phyloP scores from a whole-genome alignment of 257 asterid genomes.

The Nicotiana obtusifolia region DNA sequence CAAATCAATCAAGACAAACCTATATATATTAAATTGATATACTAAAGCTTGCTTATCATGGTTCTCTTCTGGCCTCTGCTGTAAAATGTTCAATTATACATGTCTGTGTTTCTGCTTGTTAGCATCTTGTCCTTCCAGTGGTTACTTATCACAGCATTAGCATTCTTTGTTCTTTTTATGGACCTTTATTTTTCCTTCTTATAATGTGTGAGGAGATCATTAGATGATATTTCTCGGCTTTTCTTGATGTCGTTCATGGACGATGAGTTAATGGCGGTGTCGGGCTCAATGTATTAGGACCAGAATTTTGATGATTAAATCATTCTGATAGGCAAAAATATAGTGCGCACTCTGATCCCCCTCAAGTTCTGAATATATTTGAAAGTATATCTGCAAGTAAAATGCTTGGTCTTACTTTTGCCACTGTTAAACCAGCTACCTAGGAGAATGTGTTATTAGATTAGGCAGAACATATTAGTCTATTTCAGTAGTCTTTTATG shows the following conservation, averaged over 20 bases:
- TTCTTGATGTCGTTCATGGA: neutral
- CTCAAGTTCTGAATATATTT: neutral
- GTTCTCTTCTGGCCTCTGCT: neutral
- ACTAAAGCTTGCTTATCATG: neutral
- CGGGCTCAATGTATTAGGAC: neutral
- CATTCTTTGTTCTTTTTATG: neutral
- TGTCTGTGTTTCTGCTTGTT: neutral
- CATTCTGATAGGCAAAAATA: neutral
- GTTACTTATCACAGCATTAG: neutral
- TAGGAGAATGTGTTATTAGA: neutral
- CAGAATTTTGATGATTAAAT: neutral
- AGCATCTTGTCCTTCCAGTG: neutral
- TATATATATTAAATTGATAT: neutral
- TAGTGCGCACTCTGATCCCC: neutral
- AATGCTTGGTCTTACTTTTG: neutral
- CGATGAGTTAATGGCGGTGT: neutral
- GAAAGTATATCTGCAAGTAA: neutral
- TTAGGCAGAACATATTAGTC: neutral
- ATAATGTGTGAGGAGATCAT: too few species aligned
- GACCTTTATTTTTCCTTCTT: neutral
- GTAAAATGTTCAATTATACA: neutral
- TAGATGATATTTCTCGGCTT: neutral
- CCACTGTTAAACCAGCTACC: neutral
- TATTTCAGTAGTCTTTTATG: neutral
- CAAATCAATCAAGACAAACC: too few species aligned